Evolutionary conservation across 129 eudicot genomes (phyloP), one percentile per base, ranked within the genome.

Genomic region (Tanacetum coccineum): DNA sequence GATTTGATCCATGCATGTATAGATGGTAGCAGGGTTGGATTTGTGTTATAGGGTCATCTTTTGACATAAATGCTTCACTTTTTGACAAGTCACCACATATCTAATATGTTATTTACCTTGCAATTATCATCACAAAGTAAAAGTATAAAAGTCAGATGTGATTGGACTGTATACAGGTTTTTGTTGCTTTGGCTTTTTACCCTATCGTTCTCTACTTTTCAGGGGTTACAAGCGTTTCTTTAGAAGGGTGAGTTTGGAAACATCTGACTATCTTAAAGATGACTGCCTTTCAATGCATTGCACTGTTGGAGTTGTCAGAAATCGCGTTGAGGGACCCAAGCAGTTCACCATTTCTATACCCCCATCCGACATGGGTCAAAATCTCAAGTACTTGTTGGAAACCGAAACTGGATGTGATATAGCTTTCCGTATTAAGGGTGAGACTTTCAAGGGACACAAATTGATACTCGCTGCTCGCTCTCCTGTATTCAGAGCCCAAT

Each of bases 191-290:
- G 42, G 10, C 42, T 36, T 36, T 36, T 36, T 36, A 36, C 42
- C 40, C 6, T 32, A 32, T 32, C 42, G 8, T 1, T 9, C 42
- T 36, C 42, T 36, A 36, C 51, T 42, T 78, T 76, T 73, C 87
- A 91, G 97, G 97, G 97, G 97, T 50, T 91, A 87, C 83, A 91
- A 91, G 64, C 97, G 97, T 14, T 91, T 91, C 71, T 91, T 87
- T 70, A 87, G 87, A 62, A 84, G 97, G 71, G 47, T 77, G 4
- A 53, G 78, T 57, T 70, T 91, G 58, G 97, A 91, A 80, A 68
- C 84, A 52, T 91, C 97, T 3, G 90, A 84, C 45, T 87, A 76
- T 78, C 73, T 91, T 36, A 87, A 83, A 72, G 93, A 87, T 50
- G 97, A 91, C 75, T 83, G 93, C 78, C 86, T 91, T 36, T 49